Evolutionary conservation across 768 basidiomycete species (phyloP), one percentile per base, ranked within the genome.

Genomic region (Agrocybe chaxingu): DNA sequence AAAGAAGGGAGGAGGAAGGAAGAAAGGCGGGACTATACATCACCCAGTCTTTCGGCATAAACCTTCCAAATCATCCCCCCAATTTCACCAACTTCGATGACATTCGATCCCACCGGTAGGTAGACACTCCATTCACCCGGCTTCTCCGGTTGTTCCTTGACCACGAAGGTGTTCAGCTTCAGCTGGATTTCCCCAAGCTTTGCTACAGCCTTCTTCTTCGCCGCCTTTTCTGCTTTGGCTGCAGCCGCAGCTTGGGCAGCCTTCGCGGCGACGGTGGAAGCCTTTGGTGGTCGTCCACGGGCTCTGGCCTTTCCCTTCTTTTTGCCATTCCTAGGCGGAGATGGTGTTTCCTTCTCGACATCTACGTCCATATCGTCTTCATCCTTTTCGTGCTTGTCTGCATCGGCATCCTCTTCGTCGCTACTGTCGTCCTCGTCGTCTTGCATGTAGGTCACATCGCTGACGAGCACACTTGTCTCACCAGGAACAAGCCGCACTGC

Each of bases 31-130:
- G 19, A 37, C 47, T 43, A 60, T 30, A 42, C 52, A n/a, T 57
- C 56, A 16, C 49, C 50, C 39, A 70, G 51, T 38, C 81, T 74
- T 56, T 83, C 79, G 38, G 84, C 67, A 62, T 85, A 85, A 18
- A 87, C 71, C 65, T 84, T 88, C 87, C 87, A 89, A 19, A 80
- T 64, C 57, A 81, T 63, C 8, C 86, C 86, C 32, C 79, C 83
- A 58, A 76, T 77, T 69, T 87, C 86, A 32, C 89, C 87, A 19
- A 92, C 68, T 64, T 92, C 90, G 29, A 92, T 63, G 12, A 81
- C 67, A 57, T 80, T 87, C 4, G 71, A 58, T 10, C 90, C 90
- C 3, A 70, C 62, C 1, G 78, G 72, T 12, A 89, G 66, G 12
- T 77, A 75, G 11, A 89, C 68, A 56, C 77, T 75, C 90, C 89